phyloP scores from a whole-genome alignment of 1,284 basidiomycete species.

The Boletus sp. region DNA sequence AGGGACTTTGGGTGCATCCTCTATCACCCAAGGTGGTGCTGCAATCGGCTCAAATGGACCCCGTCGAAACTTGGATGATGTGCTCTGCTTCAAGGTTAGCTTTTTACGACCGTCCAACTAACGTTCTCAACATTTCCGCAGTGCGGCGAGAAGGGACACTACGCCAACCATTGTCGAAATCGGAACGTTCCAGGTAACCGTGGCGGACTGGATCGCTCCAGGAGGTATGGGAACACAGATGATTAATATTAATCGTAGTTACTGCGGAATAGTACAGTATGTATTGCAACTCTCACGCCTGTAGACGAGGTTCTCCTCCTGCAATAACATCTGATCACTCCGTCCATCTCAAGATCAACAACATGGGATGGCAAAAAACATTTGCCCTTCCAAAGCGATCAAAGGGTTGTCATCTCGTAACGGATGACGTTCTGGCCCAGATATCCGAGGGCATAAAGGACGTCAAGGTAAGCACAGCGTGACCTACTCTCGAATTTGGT shows the following conservation, averaged over 20 bases:
- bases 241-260: constrained; percentile 18
- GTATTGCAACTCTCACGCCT: constrained; percentile 1
- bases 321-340: background rate
- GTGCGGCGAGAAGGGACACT: constrained; percentile 90
- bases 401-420: constrained; percentile 86
- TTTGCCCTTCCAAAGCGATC: constrained; percentile 60
- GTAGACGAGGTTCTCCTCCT: background rate
- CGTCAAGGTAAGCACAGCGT: constrained; percentile 49
- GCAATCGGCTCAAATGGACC: constrained; percentile 35
- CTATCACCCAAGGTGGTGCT: constrained; percentile 16
- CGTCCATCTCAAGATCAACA: background rate
- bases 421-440: constrained; percentile 68
- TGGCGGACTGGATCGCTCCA: constrained; percentile 58
- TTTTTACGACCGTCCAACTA: constrained; percentile 8
- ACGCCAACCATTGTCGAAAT: constrained; percentile 91
- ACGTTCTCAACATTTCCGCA: constrained; percentile 30
- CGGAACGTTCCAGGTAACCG: constrained; percentile 78
- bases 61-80: constrained; percentile 78
- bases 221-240: constrained; percentile 34
- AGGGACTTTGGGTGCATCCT: constrained; percentile 33
- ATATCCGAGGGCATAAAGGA: constrained; percentile 71
- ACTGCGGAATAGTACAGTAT: background rate
- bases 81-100: constrained; percentile 84
- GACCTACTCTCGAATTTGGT: background rate
- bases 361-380: constrained; percentile 90